These are phyloP conservation scores for Epichloe uncinata DNA, from an alignment of 2,329 filamentous ascomycete genomes.

Conservation along the genomic window DNA sequence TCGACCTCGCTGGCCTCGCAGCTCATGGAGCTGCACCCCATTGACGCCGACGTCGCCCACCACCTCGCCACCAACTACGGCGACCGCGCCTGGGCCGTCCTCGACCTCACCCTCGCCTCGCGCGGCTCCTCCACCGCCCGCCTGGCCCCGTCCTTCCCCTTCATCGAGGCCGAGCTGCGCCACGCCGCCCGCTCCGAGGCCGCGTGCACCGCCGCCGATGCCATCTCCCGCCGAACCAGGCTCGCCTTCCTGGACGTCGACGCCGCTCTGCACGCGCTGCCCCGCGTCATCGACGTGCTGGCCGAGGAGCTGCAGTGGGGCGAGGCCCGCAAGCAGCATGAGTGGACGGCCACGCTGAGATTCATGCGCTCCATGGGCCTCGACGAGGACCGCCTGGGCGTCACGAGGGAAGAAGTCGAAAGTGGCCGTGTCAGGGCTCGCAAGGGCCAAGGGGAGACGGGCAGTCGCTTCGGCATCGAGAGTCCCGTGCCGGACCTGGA, in stretches of 20 bases:
- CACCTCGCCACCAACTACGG: constrained; percentile 30
- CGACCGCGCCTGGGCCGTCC: constrained; percentile 56
- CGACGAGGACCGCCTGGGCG: constrained; percentile 11
- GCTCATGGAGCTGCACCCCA: constrained; percentile 22
- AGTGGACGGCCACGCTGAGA: constrained; percentile 38
- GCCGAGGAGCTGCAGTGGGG: constrained; percentile 55
- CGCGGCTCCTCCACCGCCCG: constrained; percentile 34
- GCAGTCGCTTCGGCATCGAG: not conserved
- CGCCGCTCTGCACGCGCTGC: constrained; percentile 54
- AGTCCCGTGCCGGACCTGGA: not conserved
- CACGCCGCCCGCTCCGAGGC: constrained; percentile 62
- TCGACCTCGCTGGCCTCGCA: constrained; percentile 21
- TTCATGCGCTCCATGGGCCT: constrained; percentile 35
- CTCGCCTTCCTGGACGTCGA: constrained; percentile 66
- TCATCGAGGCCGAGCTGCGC: constrained; percentile 59
- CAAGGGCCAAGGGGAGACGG: not conserved
- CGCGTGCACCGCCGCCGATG: constrained; percentile 58
- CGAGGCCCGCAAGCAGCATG: constrained; percentile 38
- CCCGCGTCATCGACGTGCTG: constrained; percentile 60
- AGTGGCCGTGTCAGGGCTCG: constrained; percentile 1
- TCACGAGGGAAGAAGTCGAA: constrained; percentile 11
- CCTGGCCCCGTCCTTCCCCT: constrained; percentile 53
- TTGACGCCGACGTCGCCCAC: constrained; percentile 27
- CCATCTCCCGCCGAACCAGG: constrained; percentile 56
- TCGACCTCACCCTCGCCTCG: constrained; percentile 23